Evolutionary conservation across 2,329 filamentous ascomycete species (phyloP).

Genomic region (Fusarium aywerte): DNA sequence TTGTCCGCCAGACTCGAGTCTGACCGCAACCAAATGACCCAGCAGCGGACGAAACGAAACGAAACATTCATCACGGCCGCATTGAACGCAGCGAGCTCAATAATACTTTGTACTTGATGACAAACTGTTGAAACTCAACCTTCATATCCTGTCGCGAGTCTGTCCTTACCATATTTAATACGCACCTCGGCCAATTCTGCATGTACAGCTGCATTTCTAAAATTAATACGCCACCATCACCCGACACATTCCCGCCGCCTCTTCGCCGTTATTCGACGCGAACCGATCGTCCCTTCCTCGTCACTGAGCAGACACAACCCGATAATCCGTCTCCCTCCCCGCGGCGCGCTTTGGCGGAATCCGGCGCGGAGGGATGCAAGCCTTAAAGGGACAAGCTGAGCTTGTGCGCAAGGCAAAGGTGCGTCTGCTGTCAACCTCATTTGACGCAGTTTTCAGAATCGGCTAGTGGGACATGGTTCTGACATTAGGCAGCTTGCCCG

Average conservation of each 20-base stretch:
- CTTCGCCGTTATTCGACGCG: conserved; percentile 19
- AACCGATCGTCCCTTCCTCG: conserved; percentile 2
- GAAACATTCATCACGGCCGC: conserved; percentile 25
- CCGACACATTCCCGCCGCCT: conserved; percentile 30
- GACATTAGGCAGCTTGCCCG: conserved; percentile 77
- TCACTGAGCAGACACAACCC: conserved; percentile 6
- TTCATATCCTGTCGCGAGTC: conserved; percentile 5
- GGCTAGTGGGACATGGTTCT: neutral
- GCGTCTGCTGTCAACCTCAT: conserved; percentile 23
- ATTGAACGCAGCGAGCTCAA: conserved; percentile 1
- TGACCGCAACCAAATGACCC: conserved; percentile 30
- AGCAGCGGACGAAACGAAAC: conserved; percentile 27
- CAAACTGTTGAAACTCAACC: neutral
- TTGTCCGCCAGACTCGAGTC: conserved; percentile 1
- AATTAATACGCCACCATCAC: conserved; percentile 36
- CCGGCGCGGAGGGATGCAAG: conserved; percentile 59
- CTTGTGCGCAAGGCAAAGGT: conserved; percentile 72
- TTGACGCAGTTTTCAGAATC: neutral
- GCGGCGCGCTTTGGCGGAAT: conserved; percentile 41
- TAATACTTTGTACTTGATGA: conserved; percentile 9
- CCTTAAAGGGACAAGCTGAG: conserved; percentile 67
- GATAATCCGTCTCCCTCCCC: conserved; percentile 30
- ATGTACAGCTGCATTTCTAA: conserved; percentile 35
- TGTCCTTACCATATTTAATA: conserved; percentile 25
- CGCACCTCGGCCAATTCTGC: conserved; percentile 24